Percentiles rank a stretch among this genome's conserved stretches.
Evolutionary conservation across 768 basidiomycete species (phyloP).

Genomic region (Calocybe gangraenosa): DNA sequence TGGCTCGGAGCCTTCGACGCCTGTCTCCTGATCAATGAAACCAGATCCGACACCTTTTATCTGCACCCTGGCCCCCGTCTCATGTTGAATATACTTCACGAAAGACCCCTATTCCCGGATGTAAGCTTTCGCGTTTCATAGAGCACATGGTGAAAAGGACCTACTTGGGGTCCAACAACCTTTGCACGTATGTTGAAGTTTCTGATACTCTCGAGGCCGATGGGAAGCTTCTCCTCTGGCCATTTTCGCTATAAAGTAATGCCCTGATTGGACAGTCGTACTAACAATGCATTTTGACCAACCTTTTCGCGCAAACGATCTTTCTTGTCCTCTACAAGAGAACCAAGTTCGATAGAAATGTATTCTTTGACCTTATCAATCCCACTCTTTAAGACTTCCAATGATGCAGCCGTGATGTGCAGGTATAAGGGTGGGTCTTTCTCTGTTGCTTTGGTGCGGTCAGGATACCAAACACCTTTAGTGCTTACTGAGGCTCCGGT

Average conservation of each 20-base stretch:
- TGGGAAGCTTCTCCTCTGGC: slow-evolving; percentile 94
- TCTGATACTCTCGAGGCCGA: slow-evolving; percentile 84
- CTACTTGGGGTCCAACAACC: slow-evolving; percentile 89
- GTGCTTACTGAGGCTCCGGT: slow-evolving; percentile 92
- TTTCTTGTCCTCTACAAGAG: slow-evolving; percentile 76
- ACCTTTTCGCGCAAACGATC: slow-evolving; percentile 67
- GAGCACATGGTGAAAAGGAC: slow-evolving; percentile 18
- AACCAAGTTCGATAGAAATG: slow-evolving; percentile 70
- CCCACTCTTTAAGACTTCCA: slow-evolving; percentile 62
- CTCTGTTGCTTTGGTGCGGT: slow-evolving; percentile 84
- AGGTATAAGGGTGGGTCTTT: slow-evolving; percentile 93
- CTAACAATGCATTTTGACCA: slow-evolving; percentile 10
- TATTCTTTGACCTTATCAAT: slow-evolving; percentile 72
- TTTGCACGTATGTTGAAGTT: slow-evolving; percentile 99
- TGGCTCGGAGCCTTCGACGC: slow-evolving; percentile 64
- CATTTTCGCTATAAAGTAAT: slow-evolving; percentile 70
- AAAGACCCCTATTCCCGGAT: slow-evolving; percentile 69
- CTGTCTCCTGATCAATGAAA: slow-evolving; percentile 85
- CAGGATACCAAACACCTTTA: slow-evolving; percentile 95
- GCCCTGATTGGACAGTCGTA: too few species aligned
- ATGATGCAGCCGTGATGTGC: slow-evolving; percentile 78
- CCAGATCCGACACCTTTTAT: slow-evolving; percentile 95
- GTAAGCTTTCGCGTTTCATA: background rate
- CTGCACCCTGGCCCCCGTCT: slow-evolving; percentile 94
- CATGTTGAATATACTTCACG: slow-evolving; percentile 97